Conservation (phyloP, 176 grass and related monocot species). For the Poa pratensis region DNA sequence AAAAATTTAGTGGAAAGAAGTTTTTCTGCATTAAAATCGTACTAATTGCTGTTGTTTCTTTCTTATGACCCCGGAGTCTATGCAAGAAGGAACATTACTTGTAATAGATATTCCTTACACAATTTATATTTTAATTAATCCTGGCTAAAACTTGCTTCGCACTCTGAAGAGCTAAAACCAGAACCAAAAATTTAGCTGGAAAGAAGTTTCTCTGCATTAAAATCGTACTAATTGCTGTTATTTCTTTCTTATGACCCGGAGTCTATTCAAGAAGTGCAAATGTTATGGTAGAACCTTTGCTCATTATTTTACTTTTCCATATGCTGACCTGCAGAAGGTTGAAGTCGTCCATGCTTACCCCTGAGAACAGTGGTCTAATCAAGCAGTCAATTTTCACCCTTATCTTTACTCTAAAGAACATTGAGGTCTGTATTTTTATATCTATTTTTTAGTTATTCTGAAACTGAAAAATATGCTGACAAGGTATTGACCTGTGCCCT, state of each 20-base stretch:
- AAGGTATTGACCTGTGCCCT: not conserved
- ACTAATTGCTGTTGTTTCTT: not conserved
- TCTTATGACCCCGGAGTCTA: not conserved
- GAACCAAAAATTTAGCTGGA: not conserved
- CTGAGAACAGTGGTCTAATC: conserved; percentile 84
- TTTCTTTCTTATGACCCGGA: not conserved
- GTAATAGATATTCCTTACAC: not conserved
- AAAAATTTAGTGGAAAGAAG: not conserved
- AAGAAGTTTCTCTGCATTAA: conserved; percentile 1
- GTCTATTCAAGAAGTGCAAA: not conserved
- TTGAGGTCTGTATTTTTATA: conserved; percentile 59
- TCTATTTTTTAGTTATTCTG: not conserved
- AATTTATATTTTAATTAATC: not conserved
- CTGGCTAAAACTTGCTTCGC: not conserved
- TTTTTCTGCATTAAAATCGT: not conserved
- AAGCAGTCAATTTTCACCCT: conserved; percentile 91
- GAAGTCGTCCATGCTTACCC: conserved; percentile 75
- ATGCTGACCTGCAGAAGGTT: conserved; percentile 63
- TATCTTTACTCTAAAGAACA: conserved; percentile 93
- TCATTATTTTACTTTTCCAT: not conserved
- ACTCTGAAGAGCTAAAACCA: not conserved
- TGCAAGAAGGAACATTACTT: not conserved
- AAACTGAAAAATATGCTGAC: conserved; percentile 9
- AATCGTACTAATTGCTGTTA: not conserved
- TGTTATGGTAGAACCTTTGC: not conserved